Evolutionary conservation across 2,329 filamentous ascomycete species (phyloP).

Genomic region (Aquanectria penicillioides): DNA sequence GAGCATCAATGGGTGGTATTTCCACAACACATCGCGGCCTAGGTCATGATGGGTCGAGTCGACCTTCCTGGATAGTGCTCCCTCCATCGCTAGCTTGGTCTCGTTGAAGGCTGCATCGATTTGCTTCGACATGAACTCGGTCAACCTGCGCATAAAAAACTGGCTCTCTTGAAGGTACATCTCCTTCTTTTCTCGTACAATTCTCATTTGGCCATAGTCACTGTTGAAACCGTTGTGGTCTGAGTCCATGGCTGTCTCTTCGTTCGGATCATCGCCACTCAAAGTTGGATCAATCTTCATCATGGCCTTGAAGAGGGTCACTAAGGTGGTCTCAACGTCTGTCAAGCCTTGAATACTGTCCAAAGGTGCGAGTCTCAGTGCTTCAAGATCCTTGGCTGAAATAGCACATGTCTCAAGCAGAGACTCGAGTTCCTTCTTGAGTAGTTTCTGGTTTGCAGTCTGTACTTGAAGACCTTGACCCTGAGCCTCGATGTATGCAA

Average conservation of each 20-base stretch:
- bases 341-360: conserved; percentile 76
- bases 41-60: conserved; percentile 77
- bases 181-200: conserved; percentile 93
- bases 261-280: conserved; percentile 62
- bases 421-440: conserved; percentile 88
- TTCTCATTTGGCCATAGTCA: conserved; percentile 89
- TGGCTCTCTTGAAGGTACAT: conserved; percentile 82
- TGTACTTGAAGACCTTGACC: conserved; percentile 97
- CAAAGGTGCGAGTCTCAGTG: conserved; percentile 78
- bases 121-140: conserved; percentile 82
- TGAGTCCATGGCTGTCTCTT: conserved; percentile 55
- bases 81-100: conserved; percentile 71
- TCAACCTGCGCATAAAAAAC: conserved; percentile 80
- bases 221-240: conserved; percentile 68
- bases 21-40: conserved; percentile 81
- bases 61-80: conserved; percentile 71
- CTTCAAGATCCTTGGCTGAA: conserved; percentile 76
- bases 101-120: conserved; percentile 81
- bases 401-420: conserved; percentile 94
- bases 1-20: conserved; percentile 86
- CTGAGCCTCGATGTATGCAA: conserved; percentile 96
- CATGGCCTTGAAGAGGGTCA: conserved; percentile 91
- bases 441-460: conserved; percentile 93
- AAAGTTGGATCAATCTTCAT: conserved; percentile 89
- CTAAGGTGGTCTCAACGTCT: conserved; percentile 80